Percentiles rank a stretch among this genome's conserved stretches.
These are phyloP conservation scores for Pelargonium myrrhifolium DNA, from an alignment of 441 rosid species.

Conservation along the genomic window DNA sequence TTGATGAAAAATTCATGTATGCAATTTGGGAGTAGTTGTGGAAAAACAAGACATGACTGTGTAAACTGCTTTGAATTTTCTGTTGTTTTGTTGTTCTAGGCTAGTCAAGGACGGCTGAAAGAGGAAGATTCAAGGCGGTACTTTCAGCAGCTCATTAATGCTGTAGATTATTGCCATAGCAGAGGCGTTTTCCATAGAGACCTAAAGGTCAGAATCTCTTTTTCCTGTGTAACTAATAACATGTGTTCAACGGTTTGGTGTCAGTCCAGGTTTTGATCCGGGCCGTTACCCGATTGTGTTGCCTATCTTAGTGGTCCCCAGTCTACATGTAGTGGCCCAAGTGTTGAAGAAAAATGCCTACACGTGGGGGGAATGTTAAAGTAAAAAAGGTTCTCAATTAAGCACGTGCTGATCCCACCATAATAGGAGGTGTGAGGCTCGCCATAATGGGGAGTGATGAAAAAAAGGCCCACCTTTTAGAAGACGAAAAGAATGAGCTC, in stretches of 20 bases:
- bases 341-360: too few relatives aligned
- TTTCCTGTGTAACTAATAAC: not conserved
- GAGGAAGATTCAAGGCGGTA: slow-evolving; percentile 93
- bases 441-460: too few relatives aligned
- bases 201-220: slow-evolving; percentile 50
- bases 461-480: too few relatives aligned
- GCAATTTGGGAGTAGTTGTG: not conserved
- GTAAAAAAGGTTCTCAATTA: too few relatives aligned
- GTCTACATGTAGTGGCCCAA: too few relatives aligned
- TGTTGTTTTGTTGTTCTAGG: slow-evolving; percentile 35
- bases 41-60: slow-evolving; percentile 2
- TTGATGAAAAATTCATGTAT: not conserved
- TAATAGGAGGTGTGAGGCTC: too few relatives aligned
- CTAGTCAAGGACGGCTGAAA: slow-evolving; percentile 84
- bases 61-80: slow-evolving; percentile 8
- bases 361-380: too few relatives aligned
- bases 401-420: too few relatives aligned
- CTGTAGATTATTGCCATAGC: slow-evolving; percentile 95
- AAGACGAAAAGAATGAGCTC: too few relatives aligned
- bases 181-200: slow-evolving; percentile 92
- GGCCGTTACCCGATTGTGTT: too few relatives aligned
- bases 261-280: too few relatives aligned
- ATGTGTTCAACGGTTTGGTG: not conserved
- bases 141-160: slow-evolving; percentile 92
- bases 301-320: too few relatives aligned